A percentile compares a stretch with the other conserved stretches of the same genome.
phyloP scores from a whole-genome alignment of 371 early-diverging fungal genomes.

The Enterospora canceri region DNA sequence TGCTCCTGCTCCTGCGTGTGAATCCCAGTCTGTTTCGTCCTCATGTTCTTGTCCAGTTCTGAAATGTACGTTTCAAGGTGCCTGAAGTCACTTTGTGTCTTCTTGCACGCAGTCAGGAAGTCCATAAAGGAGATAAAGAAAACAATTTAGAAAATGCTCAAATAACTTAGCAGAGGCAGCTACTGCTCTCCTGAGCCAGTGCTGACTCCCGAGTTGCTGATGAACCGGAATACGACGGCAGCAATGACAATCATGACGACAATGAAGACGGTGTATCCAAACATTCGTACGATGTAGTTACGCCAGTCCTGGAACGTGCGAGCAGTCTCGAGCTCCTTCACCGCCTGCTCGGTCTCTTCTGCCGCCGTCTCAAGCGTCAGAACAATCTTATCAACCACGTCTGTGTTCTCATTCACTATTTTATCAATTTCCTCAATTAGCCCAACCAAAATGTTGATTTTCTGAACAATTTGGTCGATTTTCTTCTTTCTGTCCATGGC shows the following conservation, averaged over 20 bases:
- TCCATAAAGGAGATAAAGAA: slow-evolving; percentile 36
- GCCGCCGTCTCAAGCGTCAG: slow-evolving; percentile 35
- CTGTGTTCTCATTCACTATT: slow-evolving; percentile 32
- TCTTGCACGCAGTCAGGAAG: slow-evolving; percentile 36
- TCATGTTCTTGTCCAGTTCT: slow-evolving; percentile 32
- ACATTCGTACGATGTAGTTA: slow-evolving; percentile 39
- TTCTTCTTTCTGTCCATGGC: slow-evolving; percentile 47
- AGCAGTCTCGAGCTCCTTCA: slow-evolving; percentile 49
- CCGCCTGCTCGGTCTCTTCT: slow-evolving; percentile 49
- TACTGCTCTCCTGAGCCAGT: no score
- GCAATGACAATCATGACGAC: neutral
- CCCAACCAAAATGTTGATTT: slow-evolving; percentile 44
- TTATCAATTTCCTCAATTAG: slow-evolving; percentile 50
- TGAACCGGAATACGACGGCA: neutral
- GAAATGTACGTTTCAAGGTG: slow-evolving; percentile 12
- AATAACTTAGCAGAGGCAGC: no score
- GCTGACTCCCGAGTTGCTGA: neutral
- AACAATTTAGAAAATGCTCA: no score
- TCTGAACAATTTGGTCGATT: slow-evolving; percentile 44
- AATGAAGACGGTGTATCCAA: slow-evolving; percentile 16
- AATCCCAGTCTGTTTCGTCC: slow-evolving; percentile 35
- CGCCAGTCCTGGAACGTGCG: slow-evolving; percentile 48
- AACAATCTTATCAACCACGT: slow-evolving; percentile 48
- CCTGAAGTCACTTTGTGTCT: slow-evolving; percentile 28
- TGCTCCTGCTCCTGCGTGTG: slow-evolving; percentile 41